Evolutionary conservation across 2,329 filamentous ascomycete species (phyloP).

Genomic region (Samsoniella hepiali): DNA sequence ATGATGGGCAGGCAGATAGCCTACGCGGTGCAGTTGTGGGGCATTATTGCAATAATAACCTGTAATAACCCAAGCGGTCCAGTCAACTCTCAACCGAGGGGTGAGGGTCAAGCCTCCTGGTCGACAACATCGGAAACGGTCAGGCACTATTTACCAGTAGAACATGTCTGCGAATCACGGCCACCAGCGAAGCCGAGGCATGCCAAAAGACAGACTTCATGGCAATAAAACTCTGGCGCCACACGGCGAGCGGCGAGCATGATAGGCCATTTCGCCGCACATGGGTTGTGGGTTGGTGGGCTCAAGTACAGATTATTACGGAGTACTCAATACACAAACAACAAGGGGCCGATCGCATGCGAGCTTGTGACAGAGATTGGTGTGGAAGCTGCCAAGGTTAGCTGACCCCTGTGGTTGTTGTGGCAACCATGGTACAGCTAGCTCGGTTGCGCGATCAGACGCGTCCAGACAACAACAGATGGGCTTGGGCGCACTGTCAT

Average conservation of each 20-base stretch:
- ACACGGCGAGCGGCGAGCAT: not conserved
- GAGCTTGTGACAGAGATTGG: conserved; percentile 6
- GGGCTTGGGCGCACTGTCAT: not conserved
- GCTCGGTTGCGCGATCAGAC: conserved; percentile 6
- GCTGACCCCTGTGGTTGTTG: conserved; percentile 9
- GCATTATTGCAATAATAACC: not conserved
- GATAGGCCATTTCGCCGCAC: not conserved
- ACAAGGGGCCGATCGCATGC: not conserved
- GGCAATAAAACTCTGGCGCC: no score
- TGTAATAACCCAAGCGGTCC: not conserved
- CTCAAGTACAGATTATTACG: not conserved
- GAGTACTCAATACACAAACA: not conserved
- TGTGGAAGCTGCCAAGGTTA: not conserved
- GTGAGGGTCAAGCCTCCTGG: not conserved
- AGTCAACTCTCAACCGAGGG: not conserved
- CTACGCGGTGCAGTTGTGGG: no score
- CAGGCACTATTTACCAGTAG: not conserved
- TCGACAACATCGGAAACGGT: not conserved
- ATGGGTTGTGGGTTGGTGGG: not conserved
- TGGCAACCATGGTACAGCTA: not conserved
- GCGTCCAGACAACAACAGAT: conserved; percentile 13
- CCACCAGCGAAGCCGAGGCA: not conserved
- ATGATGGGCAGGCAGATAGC: no score
- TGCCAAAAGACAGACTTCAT: no score
- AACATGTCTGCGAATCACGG: not conserved